These are phyloP conservation scores for Colletotrichum aenigma DNA, from an alignment of 2,329 filamentous ascomycete genomes.

Conservation along the genomic window DNA sequence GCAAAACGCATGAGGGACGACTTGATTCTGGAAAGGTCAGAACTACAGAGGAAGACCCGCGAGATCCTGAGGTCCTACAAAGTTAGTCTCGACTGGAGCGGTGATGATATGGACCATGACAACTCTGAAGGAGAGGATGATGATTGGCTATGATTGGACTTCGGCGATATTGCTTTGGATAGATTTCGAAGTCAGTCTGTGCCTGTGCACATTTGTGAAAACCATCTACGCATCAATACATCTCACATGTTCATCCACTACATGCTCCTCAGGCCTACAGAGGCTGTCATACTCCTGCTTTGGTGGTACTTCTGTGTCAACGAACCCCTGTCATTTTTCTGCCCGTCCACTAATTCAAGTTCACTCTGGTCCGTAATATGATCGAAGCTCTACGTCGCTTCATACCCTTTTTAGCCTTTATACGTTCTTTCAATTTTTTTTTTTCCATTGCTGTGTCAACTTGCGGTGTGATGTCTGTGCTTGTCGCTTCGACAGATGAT, in stretches of 20 bases:
- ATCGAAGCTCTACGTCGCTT: too few species aligned
- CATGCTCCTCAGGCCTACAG: too few species aligned
- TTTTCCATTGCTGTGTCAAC: neutral
- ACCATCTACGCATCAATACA: too few species aligned
- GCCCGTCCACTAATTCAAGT: too few species aligned
- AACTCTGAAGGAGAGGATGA: neutral
- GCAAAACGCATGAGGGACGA: neutral
- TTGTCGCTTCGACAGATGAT: fast-evolving
- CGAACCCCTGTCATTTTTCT: too few species aligned
- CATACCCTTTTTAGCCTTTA: too few species aligned
- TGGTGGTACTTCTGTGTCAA: too few species aligned
- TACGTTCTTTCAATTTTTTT: neutral
- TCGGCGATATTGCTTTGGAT: fast-evolving
- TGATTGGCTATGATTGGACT: neutral
- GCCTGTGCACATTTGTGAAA: too few species aligned
- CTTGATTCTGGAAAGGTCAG: fast-evolving
- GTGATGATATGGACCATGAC: neutral
- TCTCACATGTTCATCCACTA: too few species aligned
- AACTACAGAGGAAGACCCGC: fast-evolving
- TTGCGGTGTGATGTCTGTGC: neutral
- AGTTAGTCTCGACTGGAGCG: neutral
- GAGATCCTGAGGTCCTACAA: neutral
- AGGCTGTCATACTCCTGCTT: too few species aligned
- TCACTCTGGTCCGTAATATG: too few species aligned
- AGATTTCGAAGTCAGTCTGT: too few species aligned